These are phyloP conservation scores for Flaveria robusta DNA, from an alignment of 129 eudicot genomes.

Conservation along the genomic window DNA sequence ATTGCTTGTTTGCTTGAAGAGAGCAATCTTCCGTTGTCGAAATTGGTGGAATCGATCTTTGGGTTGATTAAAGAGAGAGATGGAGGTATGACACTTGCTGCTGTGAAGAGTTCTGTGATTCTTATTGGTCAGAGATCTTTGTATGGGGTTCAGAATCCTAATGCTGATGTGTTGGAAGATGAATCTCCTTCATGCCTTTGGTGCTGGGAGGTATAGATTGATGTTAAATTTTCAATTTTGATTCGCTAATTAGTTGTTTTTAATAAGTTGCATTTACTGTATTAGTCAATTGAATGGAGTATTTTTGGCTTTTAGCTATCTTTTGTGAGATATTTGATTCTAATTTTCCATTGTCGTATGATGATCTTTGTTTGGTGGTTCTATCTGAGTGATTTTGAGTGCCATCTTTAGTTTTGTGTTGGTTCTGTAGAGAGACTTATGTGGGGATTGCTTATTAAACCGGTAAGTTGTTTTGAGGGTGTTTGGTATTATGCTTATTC, in stretches of 20 bases:
- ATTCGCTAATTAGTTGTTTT: neutral
- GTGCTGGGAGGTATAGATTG: slow-evolving; percentile 89
- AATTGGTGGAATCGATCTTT: slow-evolving; percentile 66
- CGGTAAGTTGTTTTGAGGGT: neutral
- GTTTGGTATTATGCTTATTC: neutral
- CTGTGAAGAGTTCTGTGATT: slow-evolving; percentile 75
- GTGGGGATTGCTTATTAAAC: neutral
- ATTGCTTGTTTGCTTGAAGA: slow-evolving; percentile 84
- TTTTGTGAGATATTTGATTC: no score
- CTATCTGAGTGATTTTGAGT: slow-evolving; percentile 8
- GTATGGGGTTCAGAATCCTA: slow-evolving; percentile 60
- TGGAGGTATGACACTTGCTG: slow-evolving; percentile 44
- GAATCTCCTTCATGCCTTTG: slow-evolving; percentile 73
- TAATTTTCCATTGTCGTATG: neutral
- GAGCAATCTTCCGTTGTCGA: slow-evolving; percentile 64
- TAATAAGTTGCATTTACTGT: slow-evolving; percentile 1
- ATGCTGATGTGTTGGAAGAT: slow-evolving; percentile 91
- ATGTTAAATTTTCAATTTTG: neutral
- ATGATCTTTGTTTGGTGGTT: neutral
- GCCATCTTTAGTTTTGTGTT: slow-evolving; percentile 2
- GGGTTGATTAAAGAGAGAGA: slow-evolving; percentile 52
- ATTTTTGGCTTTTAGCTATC: no score
- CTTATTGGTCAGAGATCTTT: slow-evolving; percentile 64
- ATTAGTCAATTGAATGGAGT: neutral
- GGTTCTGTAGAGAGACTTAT: neutral